phyloP scores from a whole-genome alignment of 2,329 filamentous ascomycete species.

The Ophiostoma himal-ulmi region DNA sequence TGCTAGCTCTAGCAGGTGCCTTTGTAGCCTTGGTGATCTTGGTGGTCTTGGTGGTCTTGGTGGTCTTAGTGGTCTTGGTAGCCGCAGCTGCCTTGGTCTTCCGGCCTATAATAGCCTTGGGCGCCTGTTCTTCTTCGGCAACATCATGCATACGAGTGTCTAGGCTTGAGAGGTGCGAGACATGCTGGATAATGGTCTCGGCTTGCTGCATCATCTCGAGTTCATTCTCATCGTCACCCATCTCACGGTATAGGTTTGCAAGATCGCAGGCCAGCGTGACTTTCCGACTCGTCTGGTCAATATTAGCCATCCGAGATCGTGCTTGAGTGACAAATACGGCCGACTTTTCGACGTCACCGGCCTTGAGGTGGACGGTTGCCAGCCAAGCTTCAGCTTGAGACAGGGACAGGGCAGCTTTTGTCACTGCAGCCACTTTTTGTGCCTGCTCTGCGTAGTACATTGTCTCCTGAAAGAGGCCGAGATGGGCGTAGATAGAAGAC shows the following conservation, averaged over 20 bases:
- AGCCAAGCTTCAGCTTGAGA: constrained; percentile 51
- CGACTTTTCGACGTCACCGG: constrained; percentile 55
- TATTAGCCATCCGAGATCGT: constrained; percentile 44
- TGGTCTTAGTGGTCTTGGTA: constrained; percentile 19
- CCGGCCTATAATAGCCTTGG: neutral
- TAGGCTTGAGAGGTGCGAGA: neutral
- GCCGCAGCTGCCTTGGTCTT: constrained; percentile 28
- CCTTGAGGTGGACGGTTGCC: constrained; percentile 50
- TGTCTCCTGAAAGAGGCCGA: constrained; percentile 83
- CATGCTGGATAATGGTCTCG: constrained; percentile 36
- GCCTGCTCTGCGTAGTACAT: constrained; percentile 83
- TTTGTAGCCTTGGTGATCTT: constrained; percentile 15
- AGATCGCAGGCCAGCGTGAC: constrained; percentile 50
- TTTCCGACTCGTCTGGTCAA: constrained; percentile 41
- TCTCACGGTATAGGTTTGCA: constrained; percentile 50
- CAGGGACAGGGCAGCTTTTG: constrained; percentile 55
- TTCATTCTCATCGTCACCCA: constrained; percentile 42
- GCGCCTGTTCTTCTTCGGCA: neutral
- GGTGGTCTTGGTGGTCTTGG: constrained; percentile 17
- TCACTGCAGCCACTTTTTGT: constrained; percentile 65
- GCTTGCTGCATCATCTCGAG: constrained; percentile 43
- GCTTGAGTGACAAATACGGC: constrained; percentile 50
- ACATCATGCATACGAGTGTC: neutral
- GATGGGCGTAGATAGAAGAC: constrained; percentile 70
- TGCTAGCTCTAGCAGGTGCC: constrained; percentile 5